phyloP scores from a whole-genome alignment of 371 early-diverging fungal genomes.

The Phascolomyces articulosus region DNA sequence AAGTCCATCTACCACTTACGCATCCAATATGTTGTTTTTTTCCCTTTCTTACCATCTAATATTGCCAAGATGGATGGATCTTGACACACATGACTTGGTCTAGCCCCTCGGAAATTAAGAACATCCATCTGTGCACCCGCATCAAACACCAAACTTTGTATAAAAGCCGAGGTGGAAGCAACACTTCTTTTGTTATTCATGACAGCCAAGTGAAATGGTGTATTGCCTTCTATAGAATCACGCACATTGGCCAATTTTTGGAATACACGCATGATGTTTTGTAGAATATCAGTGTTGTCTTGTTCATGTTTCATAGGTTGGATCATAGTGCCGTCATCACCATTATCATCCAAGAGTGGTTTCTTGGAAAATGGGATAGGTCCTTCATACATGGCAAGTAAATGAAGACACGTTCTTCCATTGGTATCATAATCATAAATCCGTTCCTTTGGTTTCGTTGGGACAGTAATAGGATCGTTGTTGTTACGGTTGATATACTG shows the following conservation, averaged over 20 bases:
- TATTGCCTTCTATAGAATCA: slow-evolving; percentile 38
- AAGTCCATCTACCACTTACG: no score
- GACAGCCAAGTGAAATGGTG: slow-evolving; percentile 44
- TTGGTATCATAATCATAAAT: not conserved
- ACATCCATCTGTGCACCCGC: slow-evolving; percentile 34
- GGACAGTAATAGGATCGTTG: not conserved
- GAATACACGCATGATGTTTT: slow-evolving; percentile 11
- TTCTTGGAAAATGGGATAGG: no score
- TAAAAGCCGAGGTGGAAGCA: not conserved
- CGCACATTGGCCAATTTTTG: slow-evolving; percentile 19
- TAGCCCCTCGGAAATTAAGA: slow-evolving; percentile 37
- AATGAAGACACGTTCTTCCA: slow-evolving; percentile 4
- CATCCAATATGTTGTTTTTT: no score
- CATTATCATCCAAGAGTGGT: no score
- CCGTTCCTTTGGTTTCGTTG: not conserved
- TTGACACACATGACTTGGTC: slow-evolving; percentile 40
- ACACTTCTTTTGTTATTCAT: not conserved
- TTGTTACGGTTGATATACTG: not conserved
- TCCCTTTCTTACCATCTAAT: slow-evolving; percentile 43
- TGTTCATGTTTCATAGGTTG: no score
- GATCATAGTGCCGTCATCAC: no score
- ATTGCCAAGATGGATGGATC: slow-evolving; percentile 27
- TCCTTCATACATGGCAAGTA: not conserved
- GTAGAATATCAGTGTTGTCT: not conserved
- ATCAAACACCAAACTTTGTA: slow-evolving; percentile 23